Evolutionary conservation across 805 yeast species (phyloP).

Genomic region (Lipomyces anomalus): DNA sequence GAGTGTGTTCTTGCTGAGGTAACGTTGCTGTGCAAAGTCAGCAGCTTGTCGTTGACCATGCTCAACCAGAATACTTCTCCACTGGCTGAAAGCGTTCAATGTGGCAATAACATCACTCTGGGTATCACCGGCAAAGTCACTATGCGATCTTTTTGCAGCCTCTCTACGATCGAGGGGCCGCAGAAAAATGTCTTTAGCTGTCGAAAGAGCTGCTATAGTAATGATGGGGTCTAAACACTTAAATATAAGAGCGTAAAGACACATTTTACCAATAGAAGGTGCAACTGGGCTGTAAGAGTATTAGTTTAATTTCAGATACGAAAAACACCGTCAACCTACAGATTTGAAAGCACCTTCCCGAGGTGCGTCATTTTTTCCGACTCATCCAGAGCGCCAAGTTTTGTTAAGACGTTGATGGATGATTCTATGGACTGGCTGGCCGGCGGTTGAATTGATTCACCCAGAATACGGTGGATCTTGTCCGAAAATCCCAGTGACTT

Average conservation of each 20-base stretch:
- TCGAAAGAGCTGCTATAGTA: slow-evolving; percentile 12
- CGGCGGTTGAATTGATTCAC: slow-evolving; percentile 21
- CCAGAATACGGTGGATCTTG: slow-evolving; percentile 8
- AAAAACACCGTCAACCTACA: slow-evolving; percentile 4
- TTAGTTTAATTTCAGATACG: not conserved
- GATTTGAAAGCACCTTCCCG: slow-evolving; percentile 14
- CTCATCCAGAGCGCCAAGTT: slow-evolving; percentile 20
- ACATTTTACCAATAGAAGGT: slow-evolving; percentile 18
- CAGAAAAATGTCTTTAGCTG: slow-evolving; percentile 12
- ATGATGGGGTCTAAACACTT: slow-evolving; percentile 22
- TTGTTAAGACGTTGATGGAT: slow-evolving; percentile 13
- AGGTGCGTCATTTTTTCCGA: slow-evolving; percentile 17
- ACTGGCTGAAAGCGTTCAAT: slow-evolving; percentile 20
- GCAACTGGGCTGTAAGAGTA: slow-evolving; percentile 10
- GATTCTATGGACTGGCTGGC: slow-evolving; percentile 5
- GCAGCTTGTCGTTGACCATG: slow-evolving; percentile 10
- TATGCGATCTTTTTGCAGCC: not conserved
- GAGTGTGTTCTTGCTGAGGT: slow-evolving; percentile 9
- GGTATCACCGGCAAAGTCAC: slow-evolving; percentile 7
- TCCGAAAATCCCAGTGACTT: slow-evolving; percentile 17
- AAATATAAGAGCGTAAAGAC: slow-evolving; percentile 18
- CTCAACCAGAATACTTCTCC: slow-evolving; percentile 6
- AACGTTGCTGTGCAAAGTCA: slow-evolving; percentile 8
- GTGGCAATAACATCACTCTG: slow-evolving; percentile 11
- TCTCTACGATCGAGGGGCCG: slow-evolving; percentile 7